These are phyloP conservation scores for Quercus dentata DNA, from an alignment of 306 rosid genomes.

Conservation along the genomic window DNA sequence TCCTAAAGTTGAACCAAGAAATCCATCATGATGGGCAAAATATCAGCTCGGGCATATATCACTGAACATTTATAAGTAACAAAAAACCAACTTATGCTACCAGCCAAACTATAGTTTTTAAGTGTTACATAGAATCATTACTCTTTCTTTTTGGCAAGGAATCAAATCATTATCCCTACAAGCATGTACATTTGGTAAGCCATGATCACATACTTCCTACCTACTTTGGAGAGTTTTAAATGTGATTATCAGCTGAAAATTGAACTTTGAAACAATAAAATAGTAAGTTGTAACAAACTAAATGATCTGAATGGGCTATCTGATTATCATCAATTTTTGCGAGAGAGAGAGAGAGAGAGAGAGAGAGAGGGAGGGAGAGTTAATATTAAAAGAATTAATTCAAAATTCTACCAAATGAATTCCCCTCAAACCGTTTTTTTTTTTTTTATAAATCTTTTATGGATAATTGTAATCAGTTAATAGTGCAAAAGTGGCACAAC, in stretches of 20 bases:
- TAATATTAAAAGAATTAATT: no score
- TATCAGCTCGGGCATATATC: not conserved
- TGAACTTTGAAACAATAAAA: not conserved
- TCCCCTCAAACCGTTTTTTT: no score
- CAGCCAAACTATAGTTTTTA: not conserved
- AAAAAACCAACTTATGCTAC: slow-evolving; percentile 9
- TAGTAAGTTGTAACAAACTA: no score
- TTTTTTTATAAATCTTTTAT: no score
- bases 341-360: no score
- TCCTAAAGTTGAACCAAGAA: slow-evolving; percentile 47
- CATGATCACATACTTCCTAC: not conserved
- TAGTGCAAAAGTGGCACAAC: no score
- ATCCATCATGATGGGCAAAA: slow-evolving; percentile 12
- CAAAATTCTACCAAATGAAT: no score
- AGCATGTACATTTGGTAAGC: not conserved
- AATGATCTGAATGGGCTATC: no score
- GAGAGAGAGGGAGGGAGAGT: no score
- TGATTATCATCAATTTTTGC: no score
- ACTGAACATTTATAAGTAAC: slow-evolving; percentile 1
- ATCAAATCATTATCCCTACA: not conserved
- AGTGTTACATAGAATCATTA: not conserved
- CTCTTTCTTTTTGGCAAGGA: not conserved
- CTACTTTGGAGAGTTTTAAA: not conserved
- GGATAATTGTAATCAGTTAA: no score
- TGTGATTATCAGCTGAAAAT: not conserved